Evolutionary conservation across 1,284 basidiomycete species (phyloP).

Genomic region (Volvariella volvacea): DNA sequence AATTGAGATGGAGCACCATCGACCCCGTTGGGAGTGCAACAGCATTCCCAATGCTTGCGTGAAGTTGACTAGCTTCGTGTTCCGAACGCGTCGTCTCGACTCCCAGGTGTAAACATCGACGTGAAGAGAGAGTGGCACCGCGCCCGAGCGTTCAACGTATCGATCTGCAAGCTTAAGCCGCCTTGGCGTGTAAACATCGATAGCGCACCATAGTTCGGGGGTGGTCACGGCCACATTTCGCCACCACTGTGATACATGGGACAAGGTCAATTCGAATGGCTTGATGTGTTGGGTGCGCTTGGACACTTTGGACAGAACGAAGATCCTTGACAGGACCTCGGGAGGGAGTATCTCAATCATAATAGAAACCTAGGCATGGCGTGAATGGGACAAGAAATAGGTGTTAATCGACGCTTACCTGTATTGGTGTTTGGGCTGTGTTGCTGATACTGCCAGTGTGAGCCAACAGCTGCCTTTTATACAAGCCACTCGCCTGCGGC

Average conservation of each 20-base stretch:
- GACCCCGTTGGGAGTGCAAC: too few relatives aligned
- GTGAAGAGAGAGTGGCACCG: neutral
- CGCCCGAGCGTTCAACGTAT: conserved; percentile 12
- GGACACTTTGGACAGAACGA: conserved; percentile 8
- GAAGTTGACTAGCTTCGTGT: too few relatives aligned
- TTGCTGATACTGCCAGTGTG: too few relatives aligned
- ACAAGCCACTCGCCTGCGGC: too few relatives aligned
- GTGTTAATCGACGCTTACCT: too few relatives aligned
- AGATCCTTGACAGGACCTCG: conserved; percentile 6
- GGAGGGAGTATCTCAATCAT: conserved; percentile 14
- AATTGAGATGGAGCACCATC: too few relatives aligned
- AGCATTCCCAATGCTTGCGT: too few relatives aligned
- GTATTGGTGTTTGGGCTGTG: too few relatives aligned
- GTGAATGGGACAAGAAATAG: neutral
- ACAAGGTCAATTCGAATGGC: conserved; percentile 14
- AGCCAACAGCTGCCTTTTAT: too few relatives aligned
- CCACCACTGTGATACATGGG: conserved; percentile 17
- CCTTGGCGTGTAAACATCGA: conserved; percentile 13
- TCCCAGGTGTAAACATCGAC: neutral
- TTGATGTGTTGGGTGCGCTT: conserved; percentile 10
- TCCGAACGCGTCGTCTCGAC: too few relatives aligned
- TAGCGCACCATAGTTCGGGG: conserved; percentile 14
- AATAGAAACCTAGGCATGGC: conserved; percentile 6
- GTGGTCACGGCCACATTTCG: conserved; percentile 11
- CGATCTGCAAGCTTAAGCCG: conserved; percentile 10